These are phyloP conservation scores for Phytophthora cactorum DNA, from an alignment of 352 stramenopile species.

Conservation along the genomic window DNA sequence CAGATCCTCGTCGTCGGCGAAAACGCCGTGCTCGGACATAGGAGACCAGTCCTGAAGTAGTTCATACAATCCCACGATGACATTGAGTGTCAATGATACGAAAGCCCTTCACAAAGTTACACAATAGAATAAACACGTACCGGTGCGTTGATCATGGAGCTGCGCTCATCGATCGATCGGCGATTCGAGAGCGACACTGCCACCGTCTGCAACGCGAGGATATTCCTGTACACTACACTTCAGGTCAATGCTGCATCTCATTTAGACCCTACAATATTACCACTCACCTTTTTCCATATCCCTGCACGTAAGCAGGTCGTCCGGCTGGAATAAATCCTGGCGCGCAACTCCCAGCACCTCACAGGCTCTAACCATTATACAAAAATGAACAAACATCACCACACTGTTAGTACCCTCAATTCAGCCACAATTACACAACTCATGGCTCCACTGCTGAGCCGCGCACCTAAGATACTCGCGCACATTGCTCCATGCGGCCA, in stretches of 20 bases:
- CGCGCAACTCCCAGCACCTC: slow-evolving; percentile 63
- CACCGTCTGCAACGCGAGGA: slow-evolving; percentile 75
- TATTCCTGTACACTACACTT: slow-evolving; percentile 78
- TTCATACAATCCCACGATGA: slow-evolving; percentile 11
- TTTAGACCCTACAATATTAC: background rate
- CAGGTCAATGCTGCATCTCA: slow-evolving; percentile 7
- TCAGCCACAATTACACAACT: slow-evolving; percentile 23
- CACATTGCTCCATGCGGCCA: slow-evolving; percentile 50
- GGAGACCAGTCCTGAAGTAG: slow-evolving; percentile 48
- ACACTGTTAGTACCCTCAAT: slow-evolving; percentile 21
- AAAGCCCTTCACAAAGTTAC: background rate
- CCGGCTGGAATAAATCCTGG: slow-evolving; percentile 72
- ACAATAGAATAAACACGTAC: slow-evolving; percentile 23
- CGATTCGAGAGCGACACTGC: slow-evolving; percentile 77
- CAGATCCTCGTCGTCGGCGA: slow-evolving; percentile 44
- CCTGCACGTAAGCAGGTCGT: slow-evolving; percentile 65
- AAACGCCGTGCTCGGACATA: slow-evolving; percentile 50
- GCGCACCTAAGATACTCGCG: slow-evolving; percentile 72
- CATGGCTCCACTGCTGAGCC: slow-evolving; percentile 2
- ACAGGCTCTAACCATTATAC: slow-evolving; percentile 57
- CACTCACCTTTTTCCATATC: slow-evolving; percentile 75
- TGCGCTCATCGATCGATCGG: slow-evolving; percentile 82
- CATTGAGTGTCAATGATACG: slow-evolving; percentile 9
- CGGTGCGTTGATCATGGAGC: slow-evolving; percentile 51
- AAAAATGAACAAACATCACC: background rate